Conservation (phyloP, 73 alveolate genomes). For the Durusdinium trenchii region DNA sequence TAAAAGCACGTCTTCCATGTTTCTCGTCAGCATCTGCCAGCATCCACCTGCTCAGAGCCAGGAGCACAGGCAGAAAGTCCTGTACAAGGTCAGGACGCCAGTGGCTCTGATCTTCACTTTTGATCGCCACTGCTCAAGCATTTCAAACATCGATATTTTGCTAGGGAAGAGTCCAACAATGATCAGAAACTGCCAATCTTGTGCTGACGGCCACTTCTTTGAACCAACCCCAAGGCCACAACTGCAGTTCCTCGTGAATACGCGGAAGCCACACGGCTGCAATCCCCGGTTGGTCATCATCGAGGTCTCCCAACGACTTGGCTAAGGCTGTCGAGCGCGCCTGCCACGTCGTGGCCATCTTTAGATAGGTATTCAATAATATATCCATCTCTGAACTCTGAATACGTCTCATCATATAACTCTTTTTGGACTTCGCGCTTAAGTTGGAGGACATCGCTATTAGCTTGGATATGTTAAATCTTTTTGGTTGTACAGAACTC, state of each 20-base stretch:
- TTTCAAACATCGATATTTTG: no score
- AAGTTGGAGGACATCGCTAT: no score
- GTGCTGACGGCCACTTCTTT: no score
- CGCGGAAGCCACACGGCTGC: slow-evolving; percentile 73
- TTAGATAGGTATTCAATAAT: neutral
- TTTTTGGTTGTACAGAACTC: no score
- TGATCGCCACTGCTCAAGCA: no score
- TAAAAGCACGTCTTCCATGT: neutral
- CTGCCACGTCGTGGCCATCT: neutral
- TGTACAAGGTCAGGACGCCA: neutral
- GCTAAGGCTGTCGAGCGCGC: slow-evolving; percentile 29
- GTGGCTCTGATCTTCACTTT: no score
- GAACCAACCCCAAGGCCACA: no score
- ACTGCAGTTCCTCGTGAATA: slow-evolving; percentile 11
- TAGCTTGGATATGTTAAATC: no score
- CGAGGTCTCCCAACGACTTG: neutral
- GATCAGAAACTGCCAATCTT: no score
- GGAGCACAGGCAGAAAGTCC: slow-evolving; percentile 60
- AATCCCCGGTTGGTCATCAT: neutral
- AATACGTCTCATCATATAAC: no score
- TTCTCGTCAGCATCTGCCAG: neutral
- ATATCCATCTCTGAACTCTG: neutral
- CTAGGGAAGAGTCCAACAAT: no score
- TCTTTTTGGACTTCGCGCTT: no score
- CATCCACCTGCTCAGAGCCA: slow-evolving; percentile 69